Percentiles rank a stretch among this genome's conserved stretches.
These are phyloP conservation scores for Apiospora rasikravindrae DNA, from an alignment of 2,329 filamentous ascomycete genomes.

Conservation along the genomic window DNA sequence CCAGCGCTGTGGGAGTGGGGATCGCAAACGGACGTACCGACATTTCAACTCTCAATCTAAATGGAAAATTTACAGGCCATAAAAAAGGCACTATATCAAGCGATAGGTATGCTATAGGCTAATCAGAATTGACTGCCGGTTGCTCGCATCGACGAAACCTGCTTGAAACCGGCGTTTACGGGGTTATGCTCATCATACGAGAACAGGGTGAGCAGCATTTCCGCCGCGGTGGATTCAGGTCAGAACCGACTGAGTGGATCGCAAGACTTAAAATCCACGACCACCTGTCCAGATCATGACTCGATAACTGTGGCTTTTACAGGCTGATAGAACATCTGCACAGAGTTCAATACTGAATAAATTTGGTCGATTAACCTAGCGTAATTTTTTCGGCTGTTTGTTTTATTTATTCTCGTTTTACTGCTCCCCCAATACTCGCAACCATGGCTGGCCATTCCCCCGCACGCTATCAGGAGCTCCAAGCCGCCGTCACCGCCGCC, in stretches of 20 bases:
- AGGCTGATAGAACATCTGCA: no score
- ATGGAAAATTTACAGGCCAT: not conserved
- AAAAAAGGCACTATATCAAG: not conserved
- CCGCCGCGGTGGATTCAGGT: not conserved
- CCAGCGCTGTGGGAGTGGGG: not conserved
- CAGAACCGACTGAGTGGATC: not conserved
- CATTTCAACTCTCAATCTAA: not conserved
- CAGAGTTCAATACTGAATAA: not conserved
- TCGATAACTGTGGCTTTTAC: no score
- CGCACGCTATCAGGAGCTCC: constrained; percentile 3
- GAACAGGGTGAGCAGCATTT: not conserved
- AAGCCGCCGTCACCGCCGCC: not conserved
- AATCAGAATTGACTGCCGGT: not conserved
- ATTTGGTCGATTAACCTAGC: not conserved
- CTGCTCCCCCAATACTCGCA: not conserved
- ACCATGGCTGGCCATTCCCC: not conserved
- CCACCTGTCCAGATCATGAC: not conserved
- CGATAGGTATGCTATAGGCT: not conserved
- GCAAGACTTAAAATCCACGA: not conserved
- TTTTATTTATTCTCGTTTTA: not conserved
- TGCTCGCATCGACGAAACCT: not conserved
- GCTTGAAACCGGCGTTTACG: constrained; percentile 2
- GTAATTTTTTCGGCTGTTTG: not conserved
- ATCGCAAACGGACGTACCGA: no score
- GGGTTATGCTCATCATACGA: not conserved